phyloP scores from a whole-genome alignment of 169 alveolate genomes.

The Neospora caninum region DNA sequence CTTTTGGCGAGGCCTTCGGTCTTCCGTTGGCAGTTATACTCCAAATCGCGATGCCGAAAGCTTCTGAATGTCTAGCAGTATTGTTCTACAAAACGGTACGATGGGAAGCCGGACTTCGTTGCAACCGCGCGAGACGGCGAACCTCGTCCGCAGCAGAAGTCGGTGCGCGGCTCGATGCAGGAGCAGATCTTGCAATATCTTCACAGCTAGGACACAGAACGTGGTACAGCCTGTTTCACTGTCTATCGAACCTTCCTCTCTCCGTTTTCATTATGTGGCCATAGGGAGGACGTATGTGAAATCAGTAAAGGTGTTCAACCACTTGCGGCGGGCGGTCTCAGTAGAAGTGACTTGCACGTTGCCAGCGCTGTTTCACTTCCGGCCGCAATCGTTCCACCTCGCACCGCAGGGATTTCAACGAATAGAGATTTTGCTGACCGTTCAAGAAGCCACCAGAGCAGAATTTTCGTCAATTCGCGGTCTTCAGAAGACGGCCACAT shows the following conservation, averaged over 20 bases:
- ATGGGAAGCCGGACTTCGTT: too few species aligned
- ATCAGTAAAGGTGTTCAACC: neutral
- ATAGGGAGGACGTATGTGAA: neutral
- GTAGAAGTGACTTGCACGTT: neutral
- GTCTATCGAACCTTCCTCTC: conserved; percentile 9
- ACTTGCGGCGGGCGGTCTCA: neutral
- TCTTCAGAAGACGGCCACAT: neutral
- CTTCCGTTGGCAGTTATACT: too few species aligned
- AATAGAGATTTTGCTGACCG: neutral
- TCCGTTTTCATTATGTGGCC: neutral
- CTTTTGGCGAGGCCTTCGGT: too few species aligned
- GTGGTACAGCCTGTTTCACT: neutral
- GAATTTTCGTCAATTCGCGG: neutral
- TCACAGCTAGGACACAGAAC: neutral
- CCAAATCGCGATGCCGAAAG: too few species aligned
- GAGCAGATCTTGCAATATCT: neutral
- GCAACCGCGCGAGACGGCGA: too few species aligned
- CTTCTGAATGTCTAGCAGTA: too few species aligned
- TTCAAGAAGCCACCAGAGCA: neutral
- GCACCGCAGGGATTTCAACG: conserved; percentile 5
- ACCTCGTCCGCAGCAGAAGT: too few species aligned
- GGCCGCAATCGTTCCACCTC: neutral
- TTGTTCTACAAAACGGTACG: too few species aligned
- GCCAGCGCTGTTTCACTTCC: neutral
- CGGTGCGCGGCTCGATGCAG: neutral